Evolutionary conservation across 176 grass and related monocot genomes (phyloP).

Genomic region (Leersia perrieri): DNA sequence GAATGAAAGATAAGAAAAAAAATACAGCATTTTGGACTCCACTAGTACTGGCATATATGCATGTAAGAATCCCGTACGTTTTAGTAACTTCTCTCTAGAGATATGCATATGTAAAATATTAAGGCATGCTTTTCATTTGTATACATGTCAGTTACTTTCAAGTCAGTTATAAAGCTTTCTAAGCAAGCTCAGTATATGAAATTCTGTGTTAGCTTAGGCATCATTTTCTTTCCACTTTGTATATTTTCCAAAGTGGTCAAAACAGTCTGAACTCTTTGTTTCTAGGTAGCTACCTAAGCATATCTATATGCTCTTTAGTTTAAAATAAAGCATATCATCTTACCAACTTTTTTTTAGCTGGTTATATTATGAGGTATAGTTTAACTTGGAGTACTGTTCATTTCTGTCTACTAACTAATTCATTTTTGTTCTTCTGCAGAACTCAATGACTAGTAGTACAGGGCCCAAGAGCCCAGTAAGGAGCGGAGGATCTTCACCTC

Average conservation of each 20-base stretch:
- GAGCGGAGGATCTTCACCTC: slow-evolving; percentile 40
- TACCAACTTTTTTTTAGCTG: background rate
- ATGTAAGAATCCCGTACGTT: too few relatives aligned
- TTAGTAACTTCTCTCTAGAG: too few relatives aligned
- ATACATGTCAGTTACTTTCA: slow-evolving; percentile 37
- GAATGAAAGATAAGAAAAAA: background rate
- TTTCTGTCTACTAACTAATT: background rate
- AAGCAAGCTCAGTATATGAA: background rate
- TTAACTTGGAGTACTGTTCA: background rate
- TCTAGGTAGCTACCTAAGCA: background rate
- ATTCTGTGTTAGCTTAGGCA: slow-evolving; percentile 10
- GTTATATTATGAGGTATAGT: background rate
- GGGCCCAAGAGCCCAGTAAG: slow-evolving; percentile 40
- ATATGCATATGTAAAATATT: too few relatives aligned
- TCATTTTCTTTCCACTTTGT: slow-evolving; percentile 21
- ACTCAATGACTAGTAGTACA: slow-evolving; percentile 22
- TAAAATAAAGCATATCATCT: background rate
- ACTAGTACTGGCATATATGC: too few relatives aligned
- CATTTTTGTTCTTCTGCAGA: background rate
- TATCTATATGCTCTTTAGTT: too few relatives aligned
- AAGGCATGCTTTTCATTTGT: too few relatives aligned
- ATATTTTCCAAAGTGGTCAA: background rate
- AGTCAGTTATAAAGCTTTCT: slow-evolving; percentile 47
- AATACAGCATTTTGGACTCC: background rate
- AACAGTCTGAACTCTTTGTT: background rate